Evolutionary conservation across 345 rosid species (phyloP).

Genomic region (Syzygium aromaticum): DNA sequence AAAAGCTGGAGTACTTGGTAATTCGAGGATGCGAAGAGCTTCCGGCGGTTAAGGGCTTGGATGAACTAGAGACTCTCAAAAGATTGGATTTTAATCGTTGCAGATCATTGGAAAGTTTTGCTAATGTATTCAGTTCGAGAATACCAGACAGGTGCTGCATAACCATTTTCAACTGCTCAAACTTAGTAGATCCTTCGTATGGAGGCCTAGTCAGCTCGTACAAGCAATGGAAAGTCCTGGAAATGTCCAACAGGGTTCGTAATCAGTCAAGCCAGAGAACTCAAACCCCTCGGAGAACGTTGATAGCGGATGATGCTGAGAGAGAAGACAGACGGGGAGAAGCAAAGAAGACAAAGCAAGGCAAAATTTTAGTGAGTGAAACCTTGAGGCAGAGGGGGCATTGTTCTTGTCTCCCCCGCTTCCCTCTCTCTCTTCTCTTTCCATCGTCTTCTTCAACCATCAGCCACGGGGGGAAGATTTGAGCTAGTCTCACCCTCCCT

Average conservation of each 20-base stretch:
- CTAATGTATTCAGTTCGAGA: background rate
- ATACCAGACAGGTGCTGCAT: background rate
- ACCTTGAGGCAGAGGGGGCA: background rate
- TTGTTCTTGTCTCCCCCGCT: background rate
- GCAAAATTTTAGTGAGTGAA: background rate
- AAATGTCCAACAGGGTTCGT: background rate
- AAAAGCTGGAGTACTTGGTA: background rate
- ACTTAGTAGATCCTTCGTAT: background rate
- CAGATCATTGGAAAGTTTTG: background rate
- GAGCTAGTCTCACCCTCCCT: background rate
- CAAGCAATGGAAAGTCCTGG: background rate
- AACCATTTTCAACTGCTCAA: background rate
- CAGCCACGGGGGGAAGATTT: background rate
- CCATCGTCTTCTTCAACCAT: background rate
- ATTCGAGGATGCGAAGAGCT: background rate
- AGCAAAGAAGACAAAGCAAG: no score
- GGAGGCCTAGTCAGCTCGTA: background rate
- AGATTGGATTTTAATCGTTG: background rate
- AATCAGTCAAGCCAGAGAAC: background rate
- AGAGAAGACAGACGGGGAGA: no score
- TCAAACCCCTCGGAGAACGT: background rate
- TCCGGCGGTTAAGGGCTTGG: background rate
- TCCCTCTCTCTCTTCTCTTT: background rate
- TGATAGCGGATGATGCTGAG: background rate
- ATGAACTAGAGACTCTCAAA: background rate